Base-by-base conservation (phyloP, 768 basidiomycete species). In the Russula griseocarnosa region DNA sequence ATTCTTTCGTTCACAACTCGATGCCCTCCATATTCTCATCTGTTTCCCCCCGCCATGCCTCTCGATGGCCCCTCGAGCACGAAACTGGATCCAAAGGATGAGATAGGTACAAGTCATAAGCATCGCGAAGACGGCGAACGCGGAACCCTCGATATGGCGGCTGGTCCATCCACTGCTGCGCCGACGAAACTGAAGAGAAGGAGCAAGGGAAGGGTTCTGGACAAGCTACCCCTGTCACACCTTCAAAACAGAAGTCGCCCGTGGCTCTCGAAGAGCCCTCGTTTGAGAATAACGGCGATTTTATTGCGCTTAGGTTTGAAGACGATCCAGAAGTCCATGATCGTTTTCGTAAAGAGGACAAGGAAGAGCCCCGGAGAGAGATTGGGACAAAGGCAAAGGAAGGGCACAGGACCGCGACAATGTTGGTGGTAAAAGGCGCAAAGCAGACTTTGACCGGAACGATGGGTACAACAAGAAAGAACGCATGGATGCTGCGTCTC, bases 401-500 rank as follows among this genome's bases (percentile, higher is more conserved):
- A 65, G 47, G 30, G 24, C 32, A 20, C 55, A 66, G 49, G 70
- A 74, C 18, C 68, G 70, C 14, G 71, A 72, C 42, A 59, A 63
- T 28, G 65, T 68, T n/a, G 65, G 67, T n/a, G 74, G 72, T 53
- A 70, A 73, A 60, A 87, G 83, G 70, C 76, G 86, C 36, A 81
- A 79, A 66, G 73, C 76, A 55, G 83, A 79, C 52, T 72, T 78
- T 57, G 82, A 82, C 69, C 73, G 74, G 44, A 74, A 78, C 61
- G 84, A 85, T 65, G 81, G 77, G 22, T 81, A 80, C 66, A 76
- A 75, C 68, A 81, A 82, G 73, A 82, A 81, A 69, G 81, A 83
- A 69, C 76, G 81, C 36, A 70, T 78, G 55, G 76, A 83, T 53
- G 81, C 81, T 10, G 75, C 82, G 20, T 79, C 79, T 26, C 82